phyloP scores from a whole-genome alignment of 73 alveolate genomes.

The Paraurostyla sp. region DNA sequence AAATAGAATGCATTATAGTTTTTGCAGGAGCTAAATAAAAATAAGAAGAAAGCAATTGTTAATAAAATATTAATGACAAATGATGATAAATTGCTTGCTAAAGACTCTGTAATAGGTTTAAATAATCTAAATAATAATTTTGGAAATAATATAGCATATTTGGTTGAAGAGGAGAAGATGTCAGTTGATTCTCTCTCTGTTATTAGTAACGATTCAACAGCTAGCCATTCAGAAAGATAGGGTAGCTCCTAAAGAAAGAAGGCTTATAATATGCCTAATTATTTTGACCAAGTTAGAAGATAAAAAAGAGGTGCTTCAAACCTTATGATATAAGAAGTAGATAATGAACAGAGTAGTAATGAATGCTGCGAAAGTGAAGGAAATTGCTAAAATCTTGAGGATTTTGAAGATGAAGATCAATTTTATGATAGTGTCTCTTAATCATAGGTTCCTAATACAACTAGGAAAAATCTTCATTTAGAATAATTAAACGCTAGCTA shows the following conservation, averaged over 20 bases:
- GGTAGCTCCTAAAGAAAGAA: neutral
- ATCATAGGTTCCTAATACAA: no score
- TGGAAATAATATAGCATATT: no score
- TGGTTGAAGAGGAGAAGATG: neutral
- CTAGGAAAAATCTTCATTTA: neutral
- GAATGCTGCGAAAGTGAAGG: no score
- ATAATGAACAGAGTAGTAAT: neutral
- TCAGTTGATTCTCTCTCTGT: neutral
- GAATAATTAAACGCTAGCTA: neutral
- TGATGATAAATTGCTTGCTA: neutral
- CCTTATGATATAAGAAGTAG: no score
- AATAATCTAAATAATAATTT: no score
- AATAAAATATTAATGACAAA: neutral
- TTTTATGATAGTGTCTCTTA: slow-evolving; percentile 13
- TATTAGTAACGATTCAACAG: slow-evolving; percentile 5
- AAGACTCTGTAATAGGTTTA: neutral
- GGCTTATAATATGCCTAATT: no score
- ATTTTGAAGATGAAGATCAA: neutral
- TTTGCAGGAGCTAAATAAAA: neutral
- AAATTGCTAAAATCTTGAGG: neutral
- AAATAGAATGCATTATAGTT: neutral
- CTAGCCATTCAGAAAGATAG: neutral
- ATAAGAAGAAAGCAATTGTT: neutral
- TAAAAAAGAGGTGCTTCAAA: no score
- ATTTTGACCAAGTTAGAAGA: no score